These are phyloP conservation scores for Suillus discolor DNA, from an alignment of 768 basidiomycete species.

Conservation along the genomic window DNA sequence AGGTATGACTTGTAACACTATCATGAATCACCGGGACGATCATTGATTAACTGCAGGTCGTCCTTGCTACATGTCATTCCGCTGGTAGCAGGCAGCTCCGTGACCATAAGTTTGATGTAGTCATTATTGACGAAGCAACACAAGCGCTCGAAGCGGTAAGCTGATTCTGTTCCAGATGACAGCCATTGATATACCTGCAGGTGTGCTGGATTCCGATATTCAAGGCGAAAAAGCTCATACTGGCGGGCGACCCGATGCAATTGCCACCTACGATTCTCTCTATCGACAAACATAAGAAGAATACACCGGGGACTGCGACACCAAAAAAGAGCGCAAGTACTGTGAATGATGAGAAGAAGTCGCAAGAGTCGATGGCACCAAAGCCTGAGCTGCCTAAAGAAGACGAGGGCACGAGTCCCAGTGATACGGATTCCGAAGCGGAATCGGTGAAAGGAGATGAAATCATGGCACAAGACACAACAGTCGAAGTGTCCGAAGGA, in stretches of 20 bases:
- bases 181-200: slow-evolving; percentile 5
- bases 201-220: slow-evolving; percentile 93
- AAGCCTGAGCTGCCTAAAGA: slow-evolving; percentile 14
- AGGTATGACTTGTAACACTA: slow-evolving; percentile 43
- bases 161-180: neutral
- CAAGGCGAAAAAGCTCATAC: slow-evolving; percentile 85
- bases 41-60: slow-evolving; percentile 50
- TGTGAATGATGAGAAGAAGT: slow-evolving; percentile 7
- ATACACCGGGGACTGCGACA: slow-evolving; percentile 20
- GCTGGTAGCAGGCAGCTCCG: slow-evolving; percentile 83
- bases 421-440: slow-evolving; percentile 18
- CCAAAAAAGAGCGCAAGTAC: slow-evolving; percentile 5
- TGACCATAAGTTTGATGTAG: slow-evolving; percentile 82
- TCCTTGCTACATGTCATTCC: slow-evolving; percentile 93
- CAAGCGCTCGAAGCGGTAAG: slow-evolving; percentile 91
- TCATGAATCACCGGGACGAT: neutral
- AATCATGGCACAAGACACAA: slow-evolving; percentile 22
- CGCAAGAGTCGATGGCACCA: slow-evolving; percentile 1
- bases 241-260: slow-evolving; percentile 96
- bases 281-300: slow-evolving; percentile 45
- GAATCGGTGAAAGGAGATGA: slow-evolving; percentile 23
- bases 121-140: slow-evolving; percentile 97
- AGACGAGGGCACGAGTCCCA: neutral
- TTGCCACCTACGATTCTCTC: slow-evolving; percentile 92
- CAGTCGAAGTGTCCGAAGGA: neutral